Conservation (phyloP, 345 rosid genomes). For the Punica granatum region DNA sequence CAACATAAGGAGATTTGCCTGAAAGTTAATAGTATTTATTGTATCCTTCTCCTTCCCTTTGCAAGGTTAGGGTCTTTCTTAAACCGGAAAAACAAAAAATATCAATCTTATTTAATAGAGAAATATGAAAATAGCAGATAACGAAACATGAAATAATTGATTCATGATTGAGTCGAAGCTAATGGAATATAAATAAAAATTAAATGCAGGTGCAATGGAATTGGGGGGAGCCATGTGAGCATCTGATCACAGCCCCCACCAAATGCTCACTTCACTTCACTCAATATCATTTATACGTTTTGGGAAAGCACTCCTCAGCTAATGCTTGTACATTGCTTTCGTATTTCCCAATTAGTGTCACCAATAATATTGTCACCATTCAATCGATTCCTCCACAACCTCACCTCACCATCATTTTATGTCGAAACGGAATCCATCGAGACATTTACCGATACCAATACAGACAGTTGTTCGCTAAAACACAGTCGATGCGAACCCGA, state of each 20-base stretch:
- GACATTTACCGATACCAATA: neutral
- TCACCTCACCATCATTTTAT: neutral
- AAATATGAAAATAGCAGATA: neutral
- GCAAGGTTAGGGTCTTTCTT: no score
- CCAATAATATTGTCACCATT: neutral
- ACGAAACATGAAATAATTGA: neutral
- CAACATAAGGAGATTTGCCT: no score
- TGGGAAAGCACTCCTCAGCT: neutral
- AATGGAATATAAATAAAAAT: neutral
- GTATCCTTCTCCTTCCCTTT: no score
- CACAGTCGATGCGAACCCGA: no score
- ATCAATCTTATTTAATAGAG: no score
- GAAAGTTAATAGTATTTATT: no score
- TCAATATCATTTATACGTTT: neutral
- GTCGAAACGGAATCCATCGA: neutral
- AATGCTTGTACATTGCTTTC: neutral
- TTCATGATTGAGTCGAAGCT: neutral
- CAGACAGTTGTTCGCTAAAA: no score
- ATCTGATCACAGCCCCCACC: conserved; percentile 1
- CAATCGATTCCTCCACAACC: neutral
- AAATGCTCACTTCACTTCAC: neutral
- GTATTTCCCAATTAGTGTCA: neutral
- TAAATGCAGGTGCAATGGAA: neutral
- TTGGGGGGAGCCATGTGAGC: neutral
- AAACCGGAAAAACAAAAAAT: no score